phyloP scores from a whole-genome alignment of 139 green algal species.

The Trebouxia sp. region DNA sequence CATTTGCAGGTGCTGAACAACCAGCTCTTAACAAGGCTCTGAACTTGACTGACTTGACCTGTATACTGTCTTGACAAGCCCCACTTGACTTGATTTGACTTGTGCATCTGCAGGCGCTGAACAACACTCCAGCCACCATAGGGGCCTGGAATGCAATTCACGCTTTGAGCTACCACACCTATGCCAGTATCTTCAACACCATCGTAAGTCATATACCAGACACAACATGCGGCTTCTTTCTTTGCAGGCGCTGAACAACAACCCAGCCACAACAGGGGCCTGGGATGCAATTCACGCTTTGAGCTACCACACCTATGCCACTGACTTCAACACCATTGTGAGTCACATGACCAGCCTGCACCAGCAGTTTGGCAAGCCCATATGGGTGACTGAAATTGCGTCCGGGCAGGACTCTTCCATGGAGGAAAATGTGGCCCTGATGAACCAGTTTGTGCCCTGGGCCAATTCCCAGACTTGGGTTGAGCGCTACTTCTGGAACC shows the following conservation, averaged over 20 bases:
- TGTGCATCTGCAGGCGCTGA: not conserved
- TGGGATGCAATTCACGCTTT: conserved; percentile 18
- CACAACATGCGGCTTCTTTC: too few species aligned
- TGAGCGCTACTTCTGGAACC: conserved; percentile 25
- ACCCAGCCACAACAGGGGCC: not conserved
- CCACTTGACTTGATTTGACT: too few species aligned
- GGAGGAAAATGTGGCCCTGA: not conserved
- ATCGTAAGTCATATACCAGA: not conserved
- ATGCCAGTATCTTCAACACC: not conserved
- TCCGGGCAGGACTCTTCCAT: not conserved
- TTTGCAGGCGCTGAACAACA: not conserved
- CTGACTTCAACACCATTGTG: not conserved
- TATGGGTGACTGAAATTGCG: conserved; percentile 8
- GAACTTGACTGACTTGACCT: too few species aligned
- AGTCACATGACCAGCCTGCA: not conserved
- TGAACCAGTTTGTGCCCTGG: not conserved
- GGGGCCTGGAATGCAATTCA: conserved; percentile 10
- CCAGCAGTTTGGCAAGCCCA: conserved; percentile 22
- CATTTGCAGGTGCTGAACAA: too few species aligned
- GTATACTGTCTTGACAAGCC: too few species aligned
- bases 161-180: conserved; percentile 15
- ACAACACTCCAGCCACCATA: not conserved
- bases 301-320: conserved; percentile 10
- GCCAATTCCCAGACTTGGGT: conserved; percentile 12
- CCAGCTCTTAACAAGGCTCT: too few species aligned